Percentiles rank a stretch among this genome's conserved stretches.
phyloP scores from a whole-genome alignment of 768 basidiomycete genomes.

The Hebeloma cylindrosporum region DNA sequence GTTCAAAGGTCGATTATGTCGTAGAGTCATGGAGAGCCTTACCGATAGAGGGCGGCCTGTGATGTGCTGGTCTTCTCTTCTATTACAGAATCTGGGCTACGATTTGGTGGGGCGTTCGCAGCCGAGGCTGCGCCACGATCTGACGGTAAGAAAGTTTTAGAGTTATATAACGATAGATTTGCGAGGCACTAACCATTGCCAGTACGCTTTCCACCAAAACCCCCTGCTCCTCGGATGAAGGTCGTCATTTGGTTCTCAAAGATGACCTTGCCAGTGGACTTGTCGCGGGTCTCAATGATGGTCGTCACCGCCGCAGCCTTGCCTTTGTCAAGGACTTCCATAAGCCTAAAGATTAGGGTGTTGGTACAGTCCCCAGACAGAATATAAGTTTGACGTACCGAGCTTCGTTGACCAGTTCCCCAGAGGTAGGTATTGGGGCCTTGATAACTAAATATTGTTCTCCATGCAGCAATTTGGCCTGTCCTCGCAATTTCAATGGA shows the following conservation, averaged over 20 bases:
- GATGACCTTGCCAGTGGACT: constrained; percentile 70
- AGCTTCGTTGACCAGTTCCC: constrained; percentile 71
- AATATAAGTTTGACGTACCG: constrained; percentile 45
- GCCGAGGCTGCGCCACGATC: constrained; percentile 92
- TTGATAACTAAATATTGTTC: constrained; percentile 94
- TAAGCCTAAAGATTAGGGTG: too few species aligned
- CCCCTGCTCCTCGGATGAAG: constrained; percentile 92
- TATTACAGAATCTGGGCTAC: constrained; percentile 78
- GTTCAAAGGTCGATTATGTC: neutral
- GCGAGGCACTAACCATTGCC: constrained; percentile 58
- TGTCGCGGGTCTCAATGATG: constrained; percentile 79
- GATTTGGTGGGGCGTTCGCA: constrained; percentile 74
- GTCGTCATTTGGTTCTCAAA: constrained; percentile 93
- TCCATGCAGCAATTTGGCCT: constrained; percentile 97
- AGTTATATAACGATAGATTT: neutral
- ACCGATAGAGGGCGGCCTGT: constrained; percentile 95
- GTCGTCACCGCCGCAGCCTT: constrained; percentile 90
- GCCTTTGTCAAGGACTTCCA: constrained; percentile 87
- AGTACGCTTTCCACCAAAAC: constrained; percentile 87
- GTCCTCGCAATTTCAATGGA: too few species aligned
- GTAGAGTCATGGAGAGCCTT: constrained; percentile 16
- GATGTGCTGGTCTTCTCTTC: constrained; percentile 83
- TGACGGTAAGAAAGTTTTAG: constrained; percentile 27
- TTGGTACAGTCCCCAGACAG: constrained; percentile 47
- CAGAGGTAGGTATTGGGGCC: constrained; percentile 82